A percentile compares a stretch with the other conserved stretches of the same genome.
Evolutionary conservation across 1,139 yeast genomes (phyloP).

Genomic region (Geotrichum fermentans): DNA sequence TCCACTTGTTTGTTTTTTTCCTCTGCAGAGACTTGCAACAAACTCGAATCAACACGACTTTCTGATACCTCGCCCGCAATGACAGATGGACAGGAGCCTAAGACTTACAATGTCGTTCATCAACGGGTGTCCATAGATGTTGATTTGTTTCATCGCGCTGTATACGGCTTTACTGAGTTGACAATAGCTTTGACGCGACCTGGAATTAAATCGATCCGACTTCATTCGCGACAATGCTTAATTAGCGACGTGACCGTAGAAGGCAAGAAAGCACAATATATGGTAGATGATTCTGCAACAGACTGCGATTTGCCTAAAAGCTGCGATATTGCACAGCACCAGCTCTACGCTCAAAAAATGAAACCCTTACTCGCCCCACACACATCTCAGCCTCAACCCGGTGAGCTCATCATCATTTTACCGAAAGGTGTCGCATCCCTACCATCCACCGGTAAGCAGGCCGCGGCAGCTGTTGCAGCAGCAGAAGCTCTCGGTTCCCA

Average conservation of each 20-base stretch:
- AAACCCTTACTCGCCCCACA: slow-evolving; percentile 43
- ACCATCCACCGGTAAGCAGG: slow-evolving; percentile 24
- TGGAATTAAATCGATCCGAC: slow-evolving; percentile 50
- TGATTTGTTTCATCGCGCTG: slow-evolving; percentile 49
- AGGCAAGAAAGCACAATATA: slow-evolving; percentile 47
- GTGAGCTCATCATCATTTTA: slow-evolving; percentile 65
- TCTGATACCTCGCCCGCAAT: not conserved
- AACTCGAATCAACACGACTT: not conserved
- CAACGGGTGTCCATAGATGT: slow-evolving; percentile 67
- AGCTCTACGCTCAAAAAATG: slow-evolving; percentile 58
- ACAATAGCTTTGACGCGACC: slow-evolving; percentile 42
- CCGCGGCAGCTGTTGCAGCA: slow-evolving; percentile 32
- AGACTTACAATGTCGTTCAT: slow-evolving; percentile 51
- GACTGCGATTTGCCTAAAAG: slow-evolving; percentile 45
- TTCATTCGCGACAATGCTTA: slow-evolving; percentile 73
- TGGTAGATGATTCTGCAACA: slow-evolving; percentile 48
- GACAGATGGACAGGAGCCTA: slow-evolving; percentile 19
- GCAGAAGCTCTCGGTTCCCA: slow-evolving; percentile 21
- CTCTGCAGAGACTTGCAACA: not conserved
- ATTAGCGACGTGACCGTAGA: slow-evolving; percentile 64
- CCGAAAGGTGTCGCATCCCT: slow-evolving; percentile 57
- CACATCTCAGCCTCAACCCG: slow-evolving; percentile 42
- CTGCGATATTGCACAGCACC: slow-evolving; percentile 54
- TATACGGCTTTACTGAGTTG: slow-evolving; percentile 77
- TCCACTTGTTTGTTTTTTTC: not conserved